These are phyloP conservation scores for Umbelopsis sp. DNA, from an alignment of 192 early-diverging fungal species.

Conservation along the genomic window DNA sequence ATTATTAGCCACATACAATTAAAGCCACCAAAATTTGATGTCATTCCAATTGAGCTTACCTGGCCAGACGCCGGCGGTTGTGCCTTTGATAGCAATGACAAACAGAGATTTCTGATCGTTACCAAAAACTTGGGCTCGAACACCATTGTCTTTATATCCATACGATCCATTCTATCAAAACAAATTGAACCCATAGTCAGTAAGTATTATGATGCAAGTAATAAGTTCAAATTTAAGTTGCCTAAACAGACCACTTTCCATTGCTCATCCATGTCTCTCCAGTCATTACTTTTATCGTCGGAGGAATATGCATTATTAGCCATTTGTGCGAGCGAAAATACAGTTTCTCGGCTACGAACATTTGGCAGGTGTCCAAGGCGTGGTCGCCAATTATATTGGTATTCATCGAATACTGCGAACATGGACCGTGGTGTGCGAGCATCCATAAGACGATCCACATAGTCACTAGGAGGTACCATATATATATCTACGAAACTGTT, in stretches of 20 bases:
- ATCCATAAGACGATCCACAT: background rate
- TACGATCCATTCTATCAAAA: constrained; percentile 59
- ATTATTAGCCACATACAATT: background rate
- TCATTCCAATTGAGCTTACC: constrained; percentile 40
- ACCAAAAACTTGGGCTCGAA: constrained; percentile 88
- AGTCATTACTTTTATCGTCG: constrained; percentile 49
- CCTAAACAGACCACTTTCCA: constrained; percentile 51
- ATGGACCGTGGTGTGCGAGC: background rate
- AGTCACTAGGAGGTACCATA: background rate
- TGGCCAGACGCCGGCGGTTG: constrained; percentile 65
- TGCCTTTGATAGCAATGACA: constrained; percentile 89
- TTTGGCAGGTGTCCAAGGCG: constrained; percentile 55
- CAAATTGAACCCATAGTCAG: background rate
- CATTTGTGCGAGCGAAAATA: constrained; percentile 77
- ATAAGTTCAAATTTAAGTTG: constrained; percentile 14
- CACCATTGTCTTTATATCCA: constrained; percentile 73
- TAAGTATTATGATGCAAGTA: background rate
- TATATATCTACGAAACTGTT: background rate
- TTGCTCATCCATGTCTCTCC: constrained; percentile 62
- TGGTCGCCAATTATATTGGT: background rate
- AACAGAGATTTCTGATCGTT: constrained; percentile 65
- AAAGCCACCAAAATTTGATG: background rate
- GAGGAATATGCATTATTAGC: constrained; percentile 81
- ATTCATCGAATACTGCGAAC: background rate
- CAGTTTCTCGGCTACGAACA: constrained; percentile 66